These are phyloP conservation scores for Annona cherimola DNA, from an alignment of 164 flowering plant species.

Conservation along the genomic window DNA sequence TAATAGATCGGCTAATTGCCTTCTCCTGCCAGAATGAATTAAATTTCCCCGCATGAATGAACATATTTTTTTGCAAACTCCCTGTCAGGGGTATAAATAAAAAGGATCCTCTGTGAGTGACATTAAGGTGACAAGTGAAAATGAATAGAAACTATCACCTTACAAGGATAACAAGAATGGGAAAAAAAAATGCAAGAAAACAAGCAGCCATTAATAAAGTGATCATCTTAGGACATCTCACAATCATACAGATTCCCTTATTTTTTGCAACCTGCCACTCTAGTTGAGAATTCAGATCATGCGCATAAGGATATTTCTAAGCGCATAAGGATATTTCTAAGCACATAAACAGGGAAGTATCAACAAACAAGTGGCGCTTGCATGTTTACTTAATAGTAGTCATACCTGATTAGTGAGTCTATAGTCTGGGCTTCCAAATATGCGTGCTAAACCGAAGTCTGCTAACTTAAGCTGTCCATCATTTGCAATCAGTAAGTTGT, in stretches of 20 bases:
- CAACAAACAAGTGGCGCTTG: background rate
- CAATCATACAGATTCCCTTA: background rate
- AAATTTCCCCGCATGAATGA: no score
- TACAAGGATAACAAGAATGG: background rate
- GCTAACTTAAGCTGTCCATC: conserved; percentile 90
- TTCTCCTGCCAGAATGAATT: no score
- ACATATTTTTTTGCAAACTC: no score
- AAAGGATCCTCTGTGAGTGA: background rate
- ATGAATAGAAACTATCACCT: background rate
- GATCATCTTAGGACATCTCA: background rate
- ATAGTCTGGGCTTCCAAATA: conserved; percentile 96
- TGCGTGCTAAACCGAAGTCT: conserved; percentile 93
- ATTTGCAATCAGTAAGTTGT: conserved; percentile 80
- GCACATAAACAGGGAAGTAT: background rate
- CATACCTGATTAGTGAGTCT: conserved; percentile 87
- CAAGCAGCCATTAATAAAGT: background rate
- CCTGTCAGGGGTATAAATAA: no score
- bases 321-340: background rate
- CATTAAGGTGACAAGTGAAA: background rate
- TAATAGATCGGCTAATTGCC: no score
- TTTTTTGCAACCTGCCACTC: background rate
- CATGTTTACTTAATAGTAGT: background rate
- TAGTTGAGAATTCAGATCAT: background rate
- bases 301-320: background rate
- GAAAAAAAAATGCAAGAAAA: background rate